Conservation (phyloP, 1,284 basidiomycete species). For the Austroboletus niveus region DNA sequence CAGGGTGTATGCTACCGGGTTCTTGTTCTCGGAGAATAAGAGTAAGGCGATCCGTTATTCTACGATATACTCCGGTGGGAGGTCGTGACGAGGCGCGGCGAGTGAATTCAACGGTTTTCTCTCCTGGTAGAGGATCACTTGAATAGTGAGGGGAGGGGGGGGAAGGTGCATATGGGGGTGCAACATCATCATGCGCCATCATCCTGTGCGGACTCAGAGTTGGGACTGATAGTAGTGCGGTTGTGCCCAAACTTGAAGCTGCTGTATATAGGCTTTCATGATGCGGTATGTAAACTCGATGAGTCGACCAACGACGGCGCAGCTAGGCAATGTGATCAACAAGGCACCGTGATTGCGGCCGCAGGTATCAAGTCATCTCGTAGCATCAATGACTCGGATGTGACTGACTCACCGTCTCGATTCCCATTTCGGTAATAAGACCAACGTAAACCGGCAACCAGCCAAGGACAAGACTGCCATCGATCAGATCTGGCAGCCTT, state of each 20-base stretch:
- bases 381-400: background rate
- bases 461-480: background rate
- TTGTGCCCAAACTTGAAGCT: background rate
- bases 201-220: slow-evolving; percentile 6
- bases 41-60: slow-evolving; percentile 32
- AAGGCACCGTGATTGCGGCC: background rate
- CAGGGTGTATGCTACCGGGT: slow-evolving; percentile 23
- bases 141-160: slow-evolving; percentile 28
- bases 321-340: background rate
- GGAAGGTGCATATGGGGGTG: slow-evolving; percentile 26
- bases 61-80: slow-evolving; percentile 25
- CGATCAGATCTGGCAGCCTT: background rate
- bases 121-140: slow-evolving; percentile 24
- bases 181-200: slow-evolving; percentile 3
- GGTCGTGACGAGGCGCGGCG: slow-evolving; percentile 5
- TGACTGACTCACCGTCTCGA: background rate
- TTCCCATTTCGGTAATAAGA: background rate
- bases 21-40: slow-evolving; percentile 23
- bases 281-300: background rate
- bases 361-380: background rate
- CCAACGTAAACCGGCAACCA: background rate
- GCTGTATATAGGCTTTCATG: slow-evolving; percentile 1
- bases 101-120: slow-evolving; percentile 19
- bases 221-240: background rate
- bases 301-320: background rate